Percentiles rank a stretch among this genome's conserved stretches.
phyloP scores from a whole-genome alignment of 306 rosid species.

The Abrus precatorius region DNA sequence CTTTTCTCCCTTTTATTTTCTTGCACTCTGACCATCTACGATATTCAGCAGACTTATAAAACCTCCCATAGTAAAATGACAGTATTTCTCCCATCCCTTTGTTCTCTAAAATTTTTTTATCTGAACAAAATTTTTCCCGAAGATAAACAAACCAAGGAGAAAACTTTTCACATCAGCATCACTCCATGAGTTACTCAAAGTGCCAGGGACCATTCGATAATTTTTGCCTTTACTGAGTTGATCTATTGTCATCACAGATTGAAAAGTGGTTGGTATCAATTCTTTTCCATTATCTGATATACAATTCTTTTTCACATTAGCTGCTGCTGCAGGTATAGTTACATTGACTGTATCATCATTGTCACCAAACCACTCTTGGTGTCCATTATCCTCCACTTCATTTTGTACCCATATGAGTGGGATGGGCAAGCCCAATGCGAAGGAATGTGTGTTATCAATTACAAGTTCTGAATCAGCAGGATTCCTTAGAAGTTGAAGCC shows the following conservation, averaged over 20 bases:
- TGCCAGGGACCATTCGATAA: constrained; percentile 54
- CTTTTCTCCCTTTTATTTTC: constrained; percentile 68
- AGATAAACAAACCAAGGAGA: constrained; percentile 78
- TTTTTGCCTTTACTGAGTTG: constrained; percentile 40
- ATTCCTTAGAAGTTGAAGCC: constrained; percentile 50
- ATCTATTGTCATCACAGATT: constrained; percentile 33
- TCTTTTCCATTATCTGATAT: constrained; percentile 40
- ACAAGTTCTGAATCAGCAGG: constrained; percentile 54
- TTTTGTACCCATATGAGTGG: constrained; percentile 55
- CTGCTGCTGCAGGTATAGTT: constrained; percentile 44
- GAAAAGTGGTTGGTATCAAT: constrained; percentile 30
- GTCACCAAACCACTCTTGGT: constrained; percentile 39
- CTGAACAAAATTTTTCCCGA: constrained; percentile 74
- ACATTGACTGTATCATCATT: constrained; percentile 43
- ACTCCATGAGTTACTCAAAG: constrained; percentile 63
- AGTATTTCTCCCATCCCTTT: constrained; percentile 70
- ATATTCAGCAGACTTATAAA: constrained; percentile 69
- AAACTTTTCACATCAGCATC: constrained; percentile 68
- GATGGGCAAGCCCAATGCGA: constrained; percentile 64
- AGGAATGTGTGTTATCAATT: constrained; percentile 43
- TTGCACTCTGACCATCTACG: constrained; percentile 72
- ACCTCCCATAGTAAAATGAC: constrained; percentile 80
- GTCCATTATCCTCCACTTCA: constrained; percentile 45
- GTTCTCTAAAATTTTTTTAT: constrained; percentile 67
- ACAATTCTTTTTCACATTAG: constrained; percentile 45